Base-by-base conservation (phyloP, 345 rosid genomes). In the Trapa incisa region DNA sequence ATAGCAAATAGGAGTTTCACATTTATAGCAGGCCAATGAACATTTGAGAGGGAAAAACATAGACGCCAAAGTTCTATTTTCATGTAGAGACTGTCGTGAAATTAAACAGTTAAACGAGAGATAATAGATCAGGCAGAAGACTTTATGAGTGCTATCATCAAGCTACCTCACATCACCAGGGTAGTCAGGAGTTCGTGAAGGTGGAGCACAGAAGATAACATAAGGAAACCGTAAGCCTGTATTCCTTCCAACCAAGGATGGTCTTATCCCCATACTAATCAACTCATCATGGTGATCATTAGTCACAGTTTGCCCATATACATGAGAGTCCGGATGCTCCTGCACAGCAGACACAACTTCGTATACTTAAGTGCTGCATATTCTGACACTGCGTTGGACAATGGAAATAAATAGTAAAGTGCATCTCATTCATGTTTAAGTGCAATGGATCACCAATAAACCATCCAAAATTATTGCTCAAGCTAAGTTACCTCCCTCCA, bases 141-240 rank as follows among this genome's bases (percentile, higher is more conserved):
- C 4, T 53, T 47, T 32, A 72, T 22, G 22, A 13, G 65, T 56
- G 10, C 47, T 45, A 61, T 42, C 47, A 3, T 62, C n/a, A 64
- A 22, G 38, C 67, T 71, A 89, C 99, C 95, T 82, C 75, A 88
- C 77, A 80, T 94, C 99, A 73, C 76, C 85, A 58, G 95, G 81
- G 65, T 94, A 94, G 65, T 94, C 96, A 1, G 83, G 69, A 68
- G 91, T 79, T 72, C 82, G 82, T 37, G 96, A 87, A 17, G 97
- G 97, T 43, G 99, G 99, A 53, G 99, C 99, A 79, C 99, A 94
- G 73, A 88, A 94, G 58, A 94, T 80, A 36, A 94, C 88, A 72
- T 82, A 83, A 12, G 97, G 89, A 72, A 82, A 88, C 74, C 68
- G 81, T 6, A 73, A 82, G 64, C 65, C 75, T 61, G 71, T 68